phyloP scores from a whole-genome alignment of 768 basidiomycete species.

The Crepidotus variabilis region DNA sequence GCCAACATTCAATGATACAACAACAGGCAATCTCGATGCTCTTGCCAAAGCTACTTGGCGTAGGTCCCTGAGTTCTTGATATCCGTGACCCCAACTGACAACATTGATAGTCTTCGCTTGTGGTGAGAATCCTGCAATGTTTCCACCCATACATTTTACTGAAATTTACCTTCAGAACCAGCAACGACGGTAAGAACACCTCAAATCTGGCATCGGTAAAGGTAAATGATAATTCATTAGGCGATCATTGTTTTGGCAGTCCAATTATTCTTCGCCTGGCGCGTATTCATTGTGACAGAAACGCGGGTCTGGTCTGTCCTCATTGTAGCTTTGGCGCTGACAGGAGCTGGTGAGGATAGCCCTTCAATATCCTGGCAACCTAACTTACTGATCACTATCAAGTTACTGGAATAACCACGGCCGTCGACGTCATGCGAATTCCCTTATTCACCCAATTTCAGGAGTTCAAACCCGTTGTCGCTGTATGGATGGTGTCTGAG shows the following conservation, averaged over 20 bases:
- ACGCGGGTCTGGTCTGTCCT: slow-evolving; percentile 11
- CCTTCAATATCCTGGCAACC: not conserved
- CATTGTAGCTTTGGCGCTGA: slow-evolving; percentile 19
- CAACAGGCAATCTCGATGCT: too few relatives aligned
- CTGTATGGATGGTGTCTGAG: too few relatives aligned
- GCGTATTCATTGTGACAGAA: slow-evolving; percentile 23
- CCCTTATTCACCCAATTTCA: too few relatives aligned
- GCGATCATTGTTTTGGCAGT: slow-evolving; percentile 40
- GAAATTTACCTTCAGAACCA: slow-evolving; percentile 30
- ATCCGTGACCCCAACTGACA: too few relatives aligned
- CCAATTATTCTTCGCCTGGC: slow-evolving; percentile 44
- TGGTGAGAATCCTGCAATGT: slow-evolving; percentile 17
- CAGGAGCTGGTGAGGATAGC: slow-evolving; percentile 5
- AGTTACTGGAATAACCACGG: too few relatives aligned
- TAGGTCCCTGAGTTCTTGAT: too few relatives aligned
- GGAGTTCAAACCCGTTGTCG: too few relatives aligned
- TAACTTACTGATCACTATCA: too few relatives aligned
- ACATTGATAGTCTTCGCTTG: slow-evolving; percentile 11
- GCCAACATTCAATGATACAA: not conserved
- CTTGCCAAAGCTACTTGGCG: too few relatives aligned
- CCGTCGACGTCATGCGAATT: too few relatives aligned
- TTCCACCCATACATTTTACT: slow-evolving; percentile 7
- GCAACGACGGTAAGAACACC: slow-evolving; percentile 33
- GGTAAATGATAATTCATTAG: slow-evolving; percentile 16
- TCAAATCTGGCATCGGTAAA: not conserved